phyloP scores from a whole-genome alignment of 1,284 basidiomycete species.

The Leucoagaricus sp. region DNA sequence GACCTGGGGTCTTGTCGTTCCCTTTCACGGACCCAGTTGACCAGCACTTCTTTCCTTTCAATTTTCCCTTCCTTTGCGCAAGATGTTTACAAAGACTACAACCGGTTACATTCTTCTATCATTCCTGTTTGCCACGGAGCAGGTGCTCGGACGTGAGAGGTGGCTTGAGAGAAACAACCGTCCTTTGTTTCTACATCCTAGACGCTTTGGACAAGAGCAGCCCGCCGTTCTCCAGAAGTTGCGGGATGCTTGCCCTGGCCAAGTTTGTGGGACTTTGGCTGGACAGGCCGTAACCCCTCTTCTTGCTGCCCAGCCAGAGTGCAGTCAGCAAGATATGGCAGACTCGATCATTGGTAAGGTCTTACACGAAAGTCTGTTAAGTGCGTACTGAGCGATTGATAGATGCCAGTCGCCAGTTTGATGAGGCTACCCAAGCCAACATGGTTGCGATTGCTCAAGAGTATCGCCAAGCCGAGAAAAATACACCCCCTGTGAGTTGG shows the following conservation, averaged over 20 bases:
- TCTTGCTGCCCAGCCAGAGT: constrained; percentile 56
- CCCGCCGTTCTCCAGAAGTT: constrained; percentile 51
- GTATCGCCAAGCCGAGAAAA: constrained; percentile 63
- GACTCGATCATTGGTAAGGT: constrained; percentile 56
- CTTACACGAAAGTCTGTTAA: neutral
- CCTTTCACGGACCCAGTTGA: neutral
- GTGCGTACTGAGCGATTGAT: too few species aligned
- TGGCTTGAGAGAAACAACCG: constrained; percentile 51
- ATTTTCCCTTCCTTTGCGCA: constrained; percentile 25
- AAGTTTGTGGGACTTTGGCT: constrained; percentile 52
- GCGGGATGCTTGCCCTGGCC: constrained; percentile 46
- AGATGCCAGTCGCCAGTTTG: constrained; percentile 57
- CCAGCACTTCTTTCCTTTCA: constrained; percentile 6
- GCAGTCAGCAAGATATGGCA: constrained; percentile 61
- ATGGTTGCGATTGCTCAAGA: constrained; percentile 57
- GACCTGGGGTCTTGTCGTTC: constrained; percentile 48
- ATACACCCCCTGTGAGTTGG: constrained; percentile 53
- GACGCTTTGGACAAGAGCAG: constrained; percentile 56
- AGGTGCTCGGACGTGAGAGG: constrained; percentile 41
- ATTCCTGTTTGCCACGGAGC: constrained; percentile 41
- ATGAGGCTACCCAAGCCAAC: constrained; percentile 47
- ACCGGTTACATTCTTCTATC: constrained; percentile 38
- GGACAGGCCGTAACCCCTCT: constrained; percentile 54
- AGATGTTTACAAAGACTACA: constrained; percentile 48
- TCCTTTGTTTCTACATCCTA: constrained; percentile 47